Percentiles rank a stretch among this genome's conserved stretches.
phyloP scores from a whole-genome alignment of 179 eudicot genomes.

The Heliamphora pulchella region DNA sequence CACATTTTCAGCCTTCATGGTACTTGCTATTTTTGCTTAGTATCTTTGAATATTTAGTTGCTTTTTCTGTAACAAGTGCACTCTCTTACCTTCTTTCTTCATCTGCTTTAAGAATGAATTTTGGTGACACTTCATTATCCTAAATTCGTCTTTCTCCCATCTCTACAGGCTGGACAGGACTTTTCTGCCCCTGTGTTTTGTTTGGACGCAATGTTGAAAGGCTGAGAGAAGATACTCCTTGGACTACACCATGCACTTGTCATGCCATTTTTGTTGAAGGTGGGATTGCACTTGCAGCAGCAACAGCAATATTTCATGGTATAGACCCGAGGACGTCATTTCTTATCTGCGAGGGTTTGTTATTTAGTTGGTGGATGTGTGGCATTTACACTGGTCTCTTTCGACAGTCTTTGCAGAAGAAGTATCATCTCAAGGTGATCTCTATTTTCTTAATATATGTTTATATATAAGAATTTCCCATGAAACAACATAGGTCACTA shows the following conservation, averaged over 20 bases:
- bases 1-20: background rate
- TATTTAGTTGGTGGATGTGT: conserved; percentile 97
- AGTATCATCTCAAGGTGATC: conserved; percentile 88
- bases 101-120: background rate
- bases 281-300: conserved; percentile 75
- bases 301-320: conserved; percentile 62
- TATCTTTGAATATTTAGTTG: conserved; percentile 2
- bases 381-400: conserved; percentile 80
- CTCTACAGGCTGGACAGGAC: conserved; percentile 70
- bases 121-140: background rate
- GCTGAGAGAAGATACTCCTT: conserved; percentile 72
- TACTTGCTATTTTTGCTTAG: background rate
- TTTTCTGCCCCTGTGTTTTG: conserved; percentile 85
- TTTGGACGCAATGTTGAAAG: conserved; percentile 83
- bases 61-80: background rate
- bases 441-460: background rate
- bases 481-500: background rate
- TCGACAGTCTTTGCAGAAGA: conserved; percentile 69
- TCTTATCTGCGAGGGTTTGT: conserved; percentile 66
- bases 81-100: background rate
- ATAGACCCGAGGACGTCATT: conserved; percentile 72
- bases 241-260: conserved; percentile 75
- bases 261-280: conserved; percentile 92
- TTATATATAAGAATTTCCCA: background rate
- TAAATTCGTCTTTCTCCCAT: conserved; percentile 3